These are phyloP conservation scores for Beta vulgaris DNA, from an alignment of 148 eudicot genomes.

Conservation along the genomic window DNA sequence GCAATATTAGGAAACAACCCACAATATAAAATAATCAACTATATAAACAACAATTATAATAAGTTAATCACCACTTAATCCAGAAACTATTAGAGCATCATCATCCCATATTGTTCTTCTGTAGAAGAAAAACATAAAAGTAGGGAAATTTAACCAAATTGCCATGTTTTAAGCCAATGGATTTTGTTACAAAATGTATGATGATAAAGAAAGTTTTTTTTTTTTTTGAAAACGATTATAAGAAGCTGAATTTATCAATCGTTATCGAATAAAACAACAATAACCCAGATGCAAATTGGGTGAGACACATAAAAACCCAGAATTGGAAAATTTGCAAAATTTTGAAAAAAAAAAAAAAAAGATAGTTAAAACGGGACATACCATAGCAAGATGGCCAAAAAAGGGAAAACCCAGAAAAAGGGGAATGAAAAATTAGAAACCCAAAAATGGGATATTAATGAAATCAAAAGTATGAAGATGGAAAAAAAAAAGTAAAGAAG, in stretches of 20 bases:
- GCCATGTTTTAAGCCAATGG: too few relatives aligned
- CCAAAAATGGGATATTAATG: conserved; percentile 25
- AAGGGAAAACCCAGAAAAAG: conserved; percentile 31
- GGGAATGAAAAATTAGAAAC: conserved; percentile 24
- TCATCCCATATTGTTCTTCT: neutral
- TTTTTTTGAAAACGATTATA: too few relatives aligned
- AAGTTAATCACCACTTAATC: too few relatives aligned
- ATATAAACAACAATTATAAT: neutral
- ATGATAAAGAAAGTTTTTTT: too few relatives aligned
- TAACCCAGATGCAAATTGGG: conserved; percentile 13
- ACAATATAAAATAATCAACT: neutral
- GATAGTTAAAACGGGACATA: neutral
- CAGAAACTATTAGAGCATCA: neutral
- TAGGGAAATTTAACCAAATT: too few relatives aligned
- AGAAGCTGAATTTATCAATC: too few relatives aligned
- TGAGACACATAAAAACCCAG: conserved; percentile 9
- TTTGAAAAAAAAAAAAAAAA: neutral
- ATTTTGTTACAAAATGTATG: too few relatives aligned
- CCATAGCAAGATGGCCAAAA: conserved; percentile 29
- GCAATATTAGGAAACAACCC: neutral
- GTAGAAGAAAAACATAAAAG: too few relatives aligned
- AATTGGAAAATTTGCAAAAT: neutral
- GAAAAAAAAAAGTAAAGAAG: neutral
- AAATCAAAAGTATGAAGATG: conserved; percentile 8
- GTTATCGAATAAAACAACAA: too few relatives aligned